These are phyloP conservation scores for Magnaporthiopsis poae DNA, from an alignment of 2,329 filamentous ascomycete species.

Conservation along the genomic window DNA sequence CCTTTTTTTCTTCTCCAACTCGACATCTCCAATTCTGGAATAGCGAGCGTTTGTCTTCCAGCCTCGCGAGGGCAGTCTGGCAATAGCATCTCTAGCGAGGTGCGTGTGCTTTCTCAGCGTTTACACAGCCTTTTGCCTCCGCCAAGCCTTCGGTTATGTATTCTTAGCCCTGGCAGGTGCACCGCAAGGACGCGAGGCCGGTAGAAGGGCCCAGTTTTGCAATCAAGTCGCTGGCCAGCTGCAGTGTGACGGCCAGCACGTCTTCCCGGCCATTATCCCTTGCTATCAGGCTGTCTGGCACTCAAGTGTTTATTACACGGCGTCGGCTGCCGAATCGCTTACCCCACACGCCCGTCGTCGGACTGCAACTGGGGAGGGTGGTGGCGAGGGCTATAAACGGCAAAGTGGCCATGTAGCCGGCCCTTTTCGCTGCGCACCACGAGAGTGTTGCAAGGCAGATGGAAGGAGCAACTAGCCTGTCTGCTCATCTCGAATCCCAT, in stretches of 20 bases:
- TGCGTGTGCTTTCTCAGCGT: background rate
- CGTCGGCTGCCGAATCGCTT: background rate
- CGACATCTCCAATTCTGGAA: background rate
- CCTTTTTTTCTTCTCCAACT: background rate
- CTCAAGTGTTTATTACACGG: background rate
- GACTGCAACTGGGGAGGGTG: background rate
- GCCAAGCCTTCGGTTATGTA: background rate
- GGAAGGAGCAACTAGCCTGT: background rate
- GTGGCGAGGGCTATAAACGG: constrained; percentile 1
- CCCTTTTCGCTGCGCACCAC: background rate
- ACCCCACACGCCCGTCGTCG: background rate
- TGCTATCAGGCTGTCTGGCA: background rate
- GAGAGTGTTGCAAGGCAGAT: background rate
- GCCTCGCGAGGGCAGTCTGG: background rate
- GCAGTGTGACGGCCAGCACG: background rate
- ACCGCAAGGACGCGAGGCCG: background rate
- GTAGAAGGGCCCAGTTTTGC: background rate
- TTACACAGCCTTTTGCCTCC: background rate
- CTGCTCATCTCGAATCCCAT: no score
- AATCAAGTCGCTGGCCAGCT: background rate
- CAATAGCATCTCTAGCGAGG: no score
- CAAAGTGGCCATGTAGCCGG: background rate
- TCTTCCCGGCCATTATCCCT: background rate
- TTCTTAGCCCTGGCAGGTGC: background rate
- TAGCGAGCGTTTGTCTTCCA: background rate